Conservation (phyloP, 371 early-diverging fungal genomes). For the Apophysomyces variabilis region DNA sequence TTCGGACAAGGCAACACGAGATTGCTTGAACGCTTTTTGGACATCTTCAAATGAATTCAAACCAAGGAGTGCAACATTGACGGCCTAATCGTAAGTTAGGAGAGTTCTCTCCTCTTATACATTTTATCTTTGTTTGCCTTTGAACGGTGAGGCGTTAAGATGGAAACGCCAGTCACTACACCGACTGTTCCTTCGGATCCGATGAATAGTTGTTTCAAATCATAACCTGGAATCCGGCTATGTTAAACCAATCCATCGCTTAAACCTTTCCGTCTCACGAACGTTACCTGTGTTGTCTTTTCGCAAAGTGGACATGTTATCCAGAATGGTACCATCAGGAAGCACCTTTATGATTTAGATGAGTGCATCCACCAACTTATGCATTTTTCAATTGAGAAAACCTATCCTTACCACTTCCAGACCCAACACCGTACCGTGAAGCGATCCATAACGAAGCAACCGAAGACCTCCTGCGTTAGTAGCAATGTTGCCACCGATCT, state of each 20-base stretch:
- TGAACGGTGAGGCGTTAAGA: conserved; percentile 59
- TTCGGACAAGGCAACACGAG: conserved; percentile 85
- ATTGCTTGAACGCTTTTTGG: conserved; percentile 76
- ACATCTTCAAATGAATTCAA: conserved; percentile 78
- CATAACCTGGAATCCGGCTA: conserved; percentile 62
- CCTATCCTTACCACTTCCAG: conserved; percentile 67
- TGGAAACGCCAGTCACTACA: conserved; percentile 86
- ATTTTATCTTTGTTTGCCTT: conserved; percentile 25
- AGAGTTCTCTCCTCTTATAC: conserved; percentile 18
- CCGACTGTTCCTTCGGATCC: conserved; percentile 95
- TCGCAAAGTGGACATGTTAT: conserved; percentile 76
- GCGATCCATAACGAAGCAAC: conserved; percentile 90
- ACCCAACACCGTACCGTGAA: conserved; percentile 95
- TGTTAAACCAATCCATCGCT: background rate
- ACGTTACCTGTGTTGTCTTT: conserved; percentile 76
- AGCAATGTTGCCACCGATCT: conserved; percentile 98
- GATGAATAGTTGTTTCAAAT: conserved; percentile 93
- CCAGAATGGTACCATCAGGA: conserved; percentile 85
- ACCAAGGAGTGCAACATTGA: conserved; percentile 84
- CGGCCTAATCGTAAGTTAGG: conserved; percentile 38
- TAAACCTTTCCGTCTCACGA: background rate
- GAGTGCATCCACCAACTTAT: background rate
- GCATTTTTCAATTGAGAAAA: background rate
- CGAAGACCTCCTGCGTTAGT: conserved; percentile 98
- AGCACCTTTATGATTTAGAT: conserved; percentile 53